These are phyloP conservation scores for Drechslerella dactyloides DNA, from an alignment of 2,329 filamentous ascomycete genomes.

Conservation along the genomic window DNA sequence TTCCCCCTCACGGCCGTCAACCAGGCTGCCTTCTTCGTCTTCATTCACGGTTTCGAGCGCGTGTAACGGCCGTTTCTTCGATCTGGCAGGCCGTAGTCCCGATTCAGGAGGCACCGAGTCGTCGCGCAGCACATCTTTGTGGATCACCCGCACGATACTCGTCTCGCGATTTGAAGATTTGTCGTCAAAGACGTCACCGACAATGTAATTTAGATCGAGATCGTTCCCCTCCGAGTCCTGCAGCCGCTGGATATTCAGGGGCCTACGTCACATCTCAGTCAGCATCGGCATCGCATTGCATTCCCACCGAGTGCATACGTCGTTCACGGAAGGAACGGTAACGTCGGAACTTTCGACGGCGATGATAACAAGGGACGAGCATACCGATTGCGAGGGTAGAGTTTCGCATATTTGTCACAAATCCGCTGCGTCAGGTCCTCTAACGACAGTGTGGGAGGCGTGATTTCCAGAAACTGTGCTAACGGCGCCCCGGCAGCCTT, in stretches of 20 bases:
- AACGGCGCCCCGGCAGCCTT: constrained; percentile 28
- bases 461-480: constrained; percentile 53
- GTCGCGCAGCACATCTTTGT: constrained; percentile 50
- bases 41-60: constrained; percentile 34
- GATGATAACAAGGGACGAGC: constrained; percentile 11
- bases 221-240: constrained; percentile 54
- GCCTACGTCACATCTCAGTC: constrained; percentile 29
- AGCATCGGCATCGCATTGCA: not conserved
- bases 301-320: not conserved
- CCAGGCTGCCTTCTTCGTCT: constrained; percentile 17
- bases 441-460: constrained; percentile 50
- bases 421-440: constrained; percentile 52
- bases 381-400: constrained; percentile 54
- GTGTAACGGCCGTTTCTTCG: constrained; percentile 38
- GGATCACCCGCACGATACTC: constrained; percentile 54
- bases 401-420: constrained; percentile 50
- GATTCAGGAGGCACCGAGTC: constrained; percentile 54
- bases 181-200: constrained; percentile 54
- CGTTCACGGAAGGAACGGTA: not conserved
- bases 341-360: too few species aligned
- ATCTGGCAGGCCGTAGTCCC: constrained; percentile 48
- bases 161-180: constrained; percentile 52
- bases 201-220: constrained; percentile 53
- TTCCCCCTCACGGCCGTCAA: constrained; percentile 40
- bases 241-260: constrained; percentile 52